Conservation (phyloP, 208 protist species). For the Leptomonas pyrrhocoris region DNA sequence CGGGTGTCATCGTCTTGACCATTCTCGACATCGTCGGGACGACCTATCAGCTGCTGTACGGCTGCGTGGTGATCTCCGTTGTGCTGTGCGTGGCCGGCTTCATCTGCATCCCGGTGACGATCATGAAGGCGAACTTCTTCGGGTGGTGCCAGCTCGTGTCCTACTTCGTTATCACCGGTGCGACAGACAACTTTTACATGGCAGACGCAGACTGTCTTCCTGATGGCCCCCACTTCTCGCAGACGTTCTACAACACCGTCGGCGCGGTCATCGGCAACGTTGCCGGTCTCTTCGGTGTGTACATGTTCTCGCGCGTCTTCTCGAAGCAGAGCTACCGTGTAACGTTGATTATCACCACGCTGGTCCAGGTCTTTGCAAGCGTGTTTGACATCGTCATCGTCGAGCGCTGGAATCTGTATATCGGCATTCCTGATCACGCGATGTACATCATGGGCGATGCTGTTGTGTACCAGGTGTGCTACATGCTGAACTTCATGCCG, state of each 20-base stretch:
- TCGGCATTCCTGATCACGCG: too few species aligned
- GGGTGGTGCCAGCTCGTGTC: constrained; percentile 39
- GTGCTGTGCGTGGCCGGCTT: constrained; percentile 43
- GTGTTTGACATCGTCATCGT: too few species aligned
- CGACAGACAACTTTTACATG: constrained; percentile 61
- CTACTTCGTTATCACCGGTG: constrained; percentile 51
- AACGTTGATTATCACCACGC: background rate
- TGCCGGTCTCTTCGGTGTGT: background rate
- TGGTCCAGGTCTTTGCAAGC: background rate
- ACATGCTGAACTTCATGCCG: too few species aligned
- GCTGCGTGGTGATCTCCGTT: constrained; percentile 34
- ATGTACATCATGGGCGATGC: too few species aligned
- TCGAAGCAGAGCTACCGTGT: constrained; percentile 9
- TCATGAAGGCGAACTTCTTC: constrained; percentile 62
- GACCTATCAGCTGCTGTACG: too few species aligned
- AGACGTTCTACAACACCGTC: too few species aligned
- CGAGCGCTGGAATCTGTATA: too few species aligned
- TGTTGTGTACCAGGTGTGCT: too few species aligned
- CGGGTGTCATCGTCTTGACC: too few species aligned
- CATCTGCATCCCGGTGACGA: constrained; percentile 44
- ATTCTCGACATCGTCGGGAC: too few species aligned
- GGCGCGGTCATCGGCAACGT: constrained; percentile 17
- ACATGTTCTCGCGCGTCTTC: constrained; percentile 8
- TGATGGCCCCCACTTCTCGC: too few species aligned
- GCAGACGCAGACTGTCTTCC: constrained; percentile 47